Evolutionary conservation across 192 early-diverging fungal genomes (phyloP).

Genomic region (Funneliformis geosporum): DNA sequence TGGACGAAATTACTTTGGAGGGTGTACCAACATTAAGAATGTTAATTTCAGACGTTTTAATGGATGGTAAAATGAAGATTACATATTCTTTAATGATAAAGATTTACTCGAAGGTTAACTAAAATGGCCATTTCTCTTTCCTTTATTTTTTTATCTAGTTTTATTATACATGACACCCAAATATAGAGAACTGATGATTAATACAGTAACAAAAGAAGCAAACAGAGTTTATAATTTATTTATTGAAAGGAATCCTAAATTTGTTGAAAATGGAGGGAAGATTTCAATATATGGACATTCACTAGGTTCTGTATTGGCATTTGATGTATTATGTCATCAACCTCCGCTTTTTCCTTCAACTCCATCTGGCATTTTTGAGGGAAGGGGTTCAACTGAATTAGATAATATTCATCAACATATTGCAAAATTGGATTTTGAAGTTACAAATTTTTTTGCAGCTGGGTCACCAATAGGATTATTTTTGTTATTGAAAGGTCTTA

Average conservation of each 20-base stretch:
- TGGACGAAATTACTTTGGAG: constrained; percentile 80
- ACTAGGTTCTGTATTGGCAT: constrained; percentile 73
- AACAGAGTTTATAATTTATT: constrained; percentile 77
- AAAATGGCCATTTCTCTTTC: not conserved
- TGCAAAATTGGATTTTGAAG: constrained; percentile 63
- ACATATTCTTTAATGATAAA: not conserved
- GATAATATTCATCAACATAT: constrained; percentile 28
- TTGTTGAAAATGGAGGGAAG: constrained; percentile 63
- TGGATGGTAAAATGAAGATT: constrained; percentile 72
- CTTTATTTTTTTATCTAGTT: constrained; percentile 45
- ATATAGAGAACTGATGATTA: constrained; percentile 81
- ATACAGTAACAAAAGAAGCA: constrained; percentile 71
- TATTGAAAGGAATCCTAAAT: constrained; percentile 71
- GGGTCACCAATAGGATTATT: constrained; percentile 79
- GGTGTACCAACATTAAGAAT: constrained; percentile 79
- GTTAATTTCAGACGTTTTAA: constrained; percentile 78
- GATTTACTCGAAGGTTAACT: not conserved
- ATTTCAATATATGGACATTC: constrained; percentile 81
- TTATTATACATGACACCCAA: constrained; percentile 83
- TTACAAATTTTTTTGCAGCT: constrained; percentile 75
- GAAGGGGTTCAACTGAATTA: constrained; percentile 28
- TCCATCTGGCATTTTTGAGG: constrained; percentile 37
- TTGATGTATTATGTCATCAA: constrained; percentile 78
- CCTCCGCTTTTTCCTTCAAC: constrained; percentile 47
- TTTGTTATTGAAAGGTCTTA: constrained; percentile 71